Evolutionary conservation across 106 monocot genomes (phyloP).

Genomic region (Allium sativum): DNA sequence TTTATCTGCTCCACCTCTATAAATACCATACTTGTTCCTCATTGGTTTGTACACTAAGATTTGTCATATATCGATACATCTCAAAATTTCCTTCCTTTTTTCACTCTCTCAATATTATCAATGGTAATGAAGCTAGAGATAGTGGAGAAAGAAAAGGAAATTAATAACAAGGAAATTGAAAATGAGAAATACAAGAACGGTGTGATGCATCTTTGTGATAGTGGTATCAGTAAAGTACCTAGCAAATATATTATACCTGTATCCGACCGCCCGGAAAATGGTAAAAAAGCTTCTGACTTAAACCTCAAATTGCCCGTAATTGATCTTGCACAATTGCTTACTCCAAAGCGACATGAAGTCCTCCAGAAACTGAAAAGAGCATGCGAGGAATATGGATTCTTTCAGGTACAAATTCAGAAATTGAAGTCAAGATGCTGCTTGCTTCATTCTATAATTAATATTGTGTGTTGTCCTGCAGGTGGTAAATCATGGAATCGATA

Average conservation of each 20-base stretch:
- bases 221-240: slow-evolving; percentile 29
- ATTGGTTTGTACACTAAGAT: no score
- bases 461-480: slow-evolving; percentile 15
- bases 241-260: slow-evolving; percentile 38
- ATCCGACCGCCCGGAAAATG: slow-evolving; percentile 22
- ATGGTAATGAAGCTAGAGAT: slow-evolving; percentile 10
- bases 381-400: slow-evolving; percentile 64
- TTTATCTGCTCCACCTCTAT: not conserved
- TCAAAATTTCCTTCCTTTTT: not conserved
- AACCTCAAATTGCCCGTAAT: slow-evolving; percentile 33
- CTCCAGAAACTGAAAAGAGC: slow-evolving; percentile 26
- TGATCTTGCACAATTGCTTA: slow-evolving; percentile 25
- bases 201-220: slow-evolving; percentile 40
- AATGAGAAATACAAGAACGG: slow-evolving; percentile 26
- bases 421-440: no score
- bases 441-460: not conserved
- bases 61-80: not conserved
- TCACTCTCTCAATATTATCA: not conserved
- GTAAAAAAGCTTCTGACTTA: no score
- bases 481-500: slow-evolving; percentile 59
- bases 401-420: slow-evolving; percentile 27
- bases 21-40: not conserved
- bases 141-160: slow-evolving; percentile 3
- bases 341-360: slow-evolving; percentile 7
- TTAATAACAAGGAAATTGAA: slow-evolving; percentile 1